Percentiles rank a stretch among this genome's conserved stretches.
These are phyloP conservation scores for Ganoderma resinaceum DNA, from an alignment of 1,284 basidiomycete species.

Conservation along the genomic window DNA sequence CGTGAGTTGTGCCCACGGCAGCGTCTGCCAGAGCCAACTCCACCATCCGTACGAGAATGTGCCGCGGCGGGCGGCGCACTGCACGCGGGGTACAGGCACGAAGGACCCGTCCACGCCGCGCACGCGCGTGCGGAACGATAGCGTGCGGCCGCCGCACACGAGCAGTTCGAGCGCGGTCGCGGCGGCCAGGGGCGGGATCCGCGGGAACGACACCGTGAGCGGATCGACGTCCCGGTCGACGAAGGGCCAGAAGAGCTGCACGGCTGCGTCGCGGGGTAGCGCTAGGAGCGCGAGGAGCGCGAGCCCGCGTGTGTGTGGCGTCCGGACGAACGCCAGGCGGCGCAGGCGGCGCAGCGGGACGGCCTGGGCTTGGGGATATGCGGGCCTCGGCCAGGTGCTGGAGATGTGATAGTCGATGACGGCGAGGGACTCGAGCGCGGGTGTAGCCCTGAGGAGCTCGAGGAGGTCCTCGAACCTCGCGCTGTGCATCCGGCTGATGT, in stretches of 20 bases:
- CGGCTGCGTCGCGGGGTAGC: background rate
- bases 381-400: background rate
- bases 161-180: background rate
- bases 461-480: background rate
- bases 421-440: constrained; percentile 1
- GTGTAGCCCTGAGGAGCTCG: background rate
- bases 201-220: background rate
- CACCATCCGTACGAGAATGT: background rate
- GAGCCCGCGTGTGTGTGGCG: background rate
- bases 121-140: background rate
- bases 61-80: background rate
- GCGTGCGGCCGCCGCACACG: background rate
- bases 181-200: background rate
- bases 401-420: background rate
- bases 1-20: background rate
- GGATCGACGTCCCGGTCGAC: background rate
- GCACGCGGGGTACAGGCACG: background rate
- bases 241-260: background rate
- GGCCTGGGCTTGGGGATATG: background rate
- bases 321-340: background rate
- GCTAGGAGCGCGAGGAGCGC: background rate
- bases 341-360: background rate
- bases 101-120: background rate
- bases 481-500: background rate
- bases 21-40: background rate